These are phyloP conservation scores for Apostasia shenzhenica DNA, from an alignment of 106 monocot species.

Conservation along the genomic window DNA sequence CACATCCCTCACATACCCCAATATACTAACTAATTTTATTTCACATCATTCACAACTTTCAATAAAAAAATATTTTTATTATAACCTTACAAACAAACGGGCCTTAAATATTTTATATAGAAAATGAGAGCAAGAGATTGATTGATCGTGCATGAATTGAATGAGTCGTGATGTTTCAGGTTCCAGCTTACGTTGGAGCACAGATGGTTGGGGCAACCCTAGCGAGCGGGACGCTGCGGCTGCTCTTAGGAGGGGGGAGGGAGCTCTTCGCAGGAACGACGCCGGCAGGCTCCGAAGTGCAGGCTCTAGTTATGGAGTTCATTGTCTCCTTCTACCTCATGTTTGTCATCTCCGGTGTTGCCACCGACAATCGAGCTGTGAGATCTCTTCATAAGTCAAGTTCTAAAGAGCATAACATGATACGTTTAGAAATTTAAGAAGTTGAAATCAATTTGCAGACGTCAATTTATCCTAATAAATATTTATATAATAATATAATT, in stretches of 20 bases:
- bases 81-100: too few relatives aligned
- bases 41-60: too few relatives aligned
- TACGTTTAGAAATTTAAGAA: too few relatives aligned
- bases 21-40: too few relatives aligned
- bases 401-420: too few relatives aligned
- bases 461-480: not conserved
- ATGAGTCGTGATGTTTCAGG: constrained; percentile 19
- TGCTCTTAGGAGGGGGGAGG: constrained; percentile 45
- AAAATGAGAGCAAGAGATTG: too few relatives aligned
- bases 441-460: not conserved
- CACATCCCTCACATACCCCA: too few relatives aligned
- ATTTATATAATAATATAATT: not conserved
- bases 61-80: too few relatives aligned
- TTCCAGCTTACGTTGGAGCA: constrained; percentile 45
- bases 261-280: constrained; percentile 53
- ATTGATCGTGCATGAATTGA: too few relatives aligned
- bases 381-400: not conserved
- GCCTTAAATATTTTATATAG: too few relatives aligned
- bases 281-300: constrained; percentile 49
- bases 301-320: constrained; percentile 69
- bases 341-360: constrained; percentile 93
- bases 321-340: constrained; percentile 88
- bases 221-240: constrained; percentile 55
- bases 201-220: constrained; percentile 54
- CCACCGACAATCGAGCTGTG: constrained; percentile 73